A percentile compares a stretch with the other conserved stretches of the same genome.
phyloP scores from a whole-genome alignment of 441 rosid genomes.

The Pelargonium fulgidum region DNA sequence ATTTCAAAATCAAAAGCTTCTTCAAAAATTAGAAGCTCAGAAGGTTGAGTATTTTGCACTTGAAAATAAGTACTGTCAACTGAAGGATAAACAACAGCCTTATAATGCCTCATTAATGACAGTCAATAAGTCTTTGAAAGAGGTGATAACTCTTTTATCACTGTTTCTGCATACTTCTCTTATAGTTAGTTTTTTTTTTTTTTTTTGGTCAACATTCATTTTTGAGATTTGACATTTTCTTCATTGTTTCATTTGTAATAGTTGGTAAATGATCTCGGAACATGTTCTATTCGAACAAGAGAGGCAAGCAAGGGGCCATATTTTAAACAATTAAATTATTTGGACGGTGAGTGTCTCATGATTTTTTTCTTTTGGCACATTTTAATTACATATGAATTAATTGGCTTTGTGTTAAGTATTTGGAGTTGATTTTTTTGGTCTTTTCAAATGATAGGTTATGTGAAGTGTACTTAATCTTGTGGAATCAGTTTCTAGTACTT shows the following conservation, averaged over 20 bases:
- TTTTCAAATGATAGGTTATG: background rate
- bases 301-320: slow-evolving; percentile 39
- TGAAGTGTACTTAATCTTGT: background rate
- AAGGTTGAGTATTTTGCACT: slow-evolving; percentile 63
- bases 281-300: slow-evolving; percentile 43
- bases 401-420: background rate
- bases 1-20: slow-evolving; percentile 80
- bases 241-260: slow-evolving; percentile 32
- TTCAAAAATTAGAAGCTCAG: slow-evolving; percentile 76
- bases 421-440: background rate
- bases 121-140: slow-evolving; percentile 65
- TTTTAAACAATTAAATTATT: slow-evolving; percentile 24
- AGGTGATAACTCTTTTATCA: slow-evolving; percentile 36
- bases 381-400: background rate
- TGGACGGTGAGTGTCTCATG: slow-evolving; percentile 41
- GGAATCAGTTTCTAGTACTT: too few species aligned
- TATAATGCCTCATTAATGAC: slow-evolving; percentile 50
- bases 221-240: slow-evolving; percentile 7
- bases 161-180: background rate
- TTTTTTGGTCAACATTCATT: background rate
- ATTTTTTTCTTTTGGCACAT: background rate
- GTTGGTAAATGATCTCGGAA: slow-evolving; percentile 63
- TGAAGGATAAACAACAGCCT: slow-evolving; percentile 57
- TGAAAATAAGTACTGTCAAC: slow-evolving; percentile 46
- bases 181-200: background rate